Percentiles rank a stretch among this genome's conserved stretches.
Evolutionary conservation across 805 yeast species (phyloP).

Genomic region (Candida hungchunana): DNA sequence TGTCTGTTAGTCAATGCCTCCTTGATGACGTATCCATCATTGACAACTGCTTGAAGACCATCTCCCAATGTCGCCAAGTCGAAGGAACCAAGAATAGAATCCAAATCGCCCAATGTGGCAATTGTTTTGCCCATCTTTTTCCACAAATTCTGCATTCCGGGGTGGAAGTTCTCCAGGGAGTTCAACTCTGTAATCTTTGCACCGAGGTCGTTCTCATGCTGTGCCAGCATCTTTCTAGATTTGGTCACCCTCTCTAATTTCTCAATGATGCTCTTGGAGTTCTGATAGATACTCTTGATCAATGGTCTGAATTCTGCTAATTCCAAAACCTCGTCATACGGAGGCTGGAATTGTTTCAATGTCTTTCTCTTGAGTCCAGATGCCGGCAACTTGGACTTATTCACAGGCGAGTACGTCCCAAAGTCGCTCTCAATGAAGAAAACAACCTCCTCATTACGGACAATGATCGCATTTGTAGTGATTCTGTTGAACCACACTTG

Average conservation of each 20-base stretch:
- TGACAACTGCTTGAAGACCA: conserved; percentile 55
- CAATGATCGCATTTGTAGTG: conserved; percentile 67
- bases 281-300: conserved; percentile 69
- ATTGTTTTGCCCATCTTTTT: conserved; percentile 66
- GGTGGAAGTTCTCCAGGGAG: conserved; percentile 47
- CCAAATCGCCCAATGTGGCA: conserved; percentile 69
- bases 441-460: conserved; percentile 83
- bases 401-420: conserved; percentile 44
- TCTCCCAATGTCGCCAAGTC: conserved; percentile 77
- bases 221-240: conserved; percentile 42
- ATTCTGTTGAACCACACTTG: conserved; percentile 87
- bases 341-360: conserved; percentile 85
- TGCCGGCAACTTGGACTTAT: conserved; percentile 60
- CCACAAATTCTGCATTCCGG: conserved; percentile 78
- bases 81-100: conserved; percentile 63
- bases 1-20: conserved; percentile 93
- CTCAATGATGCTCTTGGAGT: conserved; percentile 43
- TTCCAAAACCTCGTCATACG: conserved; percentile 80
- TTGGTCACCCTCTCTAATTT: conserved; percentile 55
- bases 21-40: conserved; percentile 82
- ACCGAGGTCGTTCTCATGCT: conserved; percentile 54
- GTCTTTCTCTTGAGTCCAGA: conserved; percentile 87
- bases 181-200: conserved; percentile 36
- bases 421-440: conserved; percentile 79
- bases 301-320: conserved; percentile 84